A percentile compares a stretch with the other conserved stretches of the same genome.
These are phyloP conservation scores for Penstemon davidsonii DNA, from an alignment of 257 asterid species.

Conservation along the genomic window DNA sequence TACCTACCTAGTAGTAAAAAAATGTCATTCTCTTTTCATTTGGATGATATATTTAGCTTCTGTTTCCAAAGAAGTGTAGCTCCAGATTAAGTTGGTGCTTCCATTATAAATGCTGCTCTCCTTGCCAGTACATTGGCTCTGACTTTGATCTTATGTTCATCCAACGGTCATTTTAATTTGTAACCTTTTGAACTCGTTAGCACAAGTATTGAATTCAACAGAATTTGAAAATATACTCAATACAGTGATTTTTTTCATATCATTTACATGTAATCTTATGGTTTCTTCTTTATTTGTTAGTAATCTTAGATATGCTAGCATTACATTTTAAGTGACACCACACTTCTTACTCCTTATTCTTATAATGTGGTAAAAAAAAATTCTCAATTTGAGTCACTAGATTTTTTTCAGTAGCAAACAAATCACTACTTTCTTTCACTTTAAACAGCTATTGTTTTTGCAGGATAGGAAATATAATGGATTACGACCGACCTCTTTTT, in stretches of 20 bases:
- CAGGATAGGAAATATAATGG: slow-evolving; percentile 59
- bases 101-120: neutral
- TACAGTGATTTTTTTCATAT: neutral
- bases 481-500: slow-evolving; percentile 64
- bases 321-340: too few relatives aligned
- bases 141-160: neutral
- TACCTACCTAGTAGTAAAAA: slow-evolving; percentile 19
- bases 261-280: neutral
- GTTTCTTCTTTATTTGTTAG: too few relatives aligned
- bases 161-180: too few relatives aligned
- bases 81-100: neutral
- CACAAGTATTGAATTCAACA: neutral
- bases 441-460: slow-evolving; percentile 28
- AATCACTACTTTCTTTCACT: slow-evolving; percentile 17
- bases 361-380: too few relatives aligned
- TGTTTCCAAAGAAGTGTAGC: neutral
- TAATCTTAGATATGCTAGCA: too few relatives aligned
- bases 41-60: neutral
- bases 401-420: slow-evolving; percentile 10
- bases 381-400: slow-evolving; percentile 6
- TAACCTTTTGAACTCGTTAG: neutral
- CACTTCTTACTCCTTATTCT: too few relatives aligned
- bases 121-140: neutral
- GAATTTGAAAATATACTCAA: slow-evolving; percentile 8
- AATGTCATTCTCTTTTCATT: slow-evolving; percentile 10